These are phyloP conservation scores for Paramecium tetraurelia DNA, from an alignment of 73 alveolate species.

Conservation along the genomic window DNA sequence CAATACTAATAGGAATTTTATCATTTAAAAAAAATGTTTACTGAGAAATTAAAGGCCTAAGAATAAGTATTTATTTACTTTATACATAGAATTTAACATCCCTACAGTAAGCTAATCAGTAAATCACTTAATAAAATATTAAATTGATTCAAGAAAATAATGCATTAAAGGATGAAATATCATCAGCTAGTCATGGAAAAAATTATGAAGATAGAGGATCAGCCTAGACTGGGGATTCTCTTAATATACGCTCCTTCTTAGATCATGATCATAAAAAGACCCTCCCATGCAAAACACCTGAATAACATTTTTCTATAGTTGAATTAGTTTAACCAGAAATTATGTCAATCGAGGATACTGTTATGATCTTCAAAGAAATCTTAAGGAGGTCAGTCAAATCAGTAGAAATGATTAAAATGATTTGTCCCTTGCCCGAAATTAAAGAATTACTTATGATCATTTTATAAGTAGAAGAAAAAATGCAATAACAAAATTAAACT, in stretches of 20 bases:
- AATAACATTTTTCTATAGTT: background rate
- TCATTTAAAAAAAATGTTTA: background rate
- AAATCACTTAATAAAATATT: background rate
- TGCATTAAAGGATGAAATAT: background rate
- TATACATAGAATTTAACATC: background rate
- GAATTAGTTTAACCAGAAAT: constrained; percentile 42
- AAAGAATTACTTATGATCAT: constrained; percentile 1
- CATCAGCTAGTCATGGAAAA: background rate
- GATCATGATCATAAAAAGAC: background rate
- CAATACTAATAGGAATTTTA: constrained; percentile 21
- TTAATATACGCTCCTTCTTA: constrained; percentile 21
- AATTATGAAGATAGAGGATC: background rate
- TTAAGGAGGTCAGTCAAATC: constrained; percentile 36
- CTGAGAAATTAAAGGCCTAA: background rate
- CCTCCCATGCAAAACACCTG: background rate
- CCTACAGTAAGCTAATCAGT: background rate
- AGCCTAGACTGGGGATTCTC: constrained; percentile 46
- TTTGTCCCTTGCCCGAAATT: background rate
- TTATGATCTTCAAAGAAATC: background rate
- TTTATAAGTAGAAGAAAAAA: constrained; percentile 16
- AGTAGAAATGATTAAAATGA: constrained; percentile 38
- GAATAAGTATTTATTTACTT: background rate
- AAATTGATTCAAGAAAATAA: background rate
- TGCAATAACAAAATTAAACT: background rate
- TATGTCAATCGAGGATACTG: constrained; percentile 21